Evolutionary conservation across 495 filamentous ascomycete species (phyloP).

Genomic region (Penicillium canescens): DNA sequence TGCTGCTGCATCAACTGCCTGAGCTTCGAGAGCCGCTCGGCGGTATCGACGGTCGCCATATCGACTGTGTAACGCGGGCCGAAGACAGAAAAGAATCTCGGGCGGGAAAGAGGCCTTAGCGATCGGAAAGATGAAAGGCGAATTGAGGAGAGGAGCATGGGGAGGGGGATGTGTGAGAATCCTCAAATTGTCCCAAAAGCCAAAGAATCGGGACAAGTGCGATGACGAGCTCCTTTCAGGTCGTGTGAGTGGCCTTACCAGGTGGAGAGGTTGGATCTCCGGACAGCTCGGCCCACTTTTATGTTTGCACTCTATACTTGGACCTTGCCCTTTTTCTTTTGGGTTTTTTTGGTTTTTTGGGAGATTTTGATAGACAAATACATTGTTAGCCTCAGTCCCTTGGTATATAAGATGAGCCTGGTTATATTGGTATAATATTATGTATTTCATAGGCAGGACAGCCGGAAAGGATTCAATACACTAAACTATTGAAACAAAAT

Average conservation of each 20-base stretch:
- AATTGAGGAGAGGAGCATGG: constrained; percentile 45
- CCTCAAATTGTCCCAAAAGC: background rate
- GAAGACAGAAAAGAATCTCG: constrained; percentile 40
- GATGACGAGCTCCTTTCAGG: constrained; percentile 18
- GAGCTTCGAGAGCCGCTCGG: constrained; percentile 70
- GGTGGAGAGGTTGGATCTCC: constrained; percentile 6
- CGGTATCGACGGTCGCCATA: constrained; percentile 86
- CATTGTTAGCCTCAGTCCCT: background rate
- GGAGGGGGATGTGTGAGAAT: constrained; percentile 13
- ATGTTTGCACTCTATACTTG: constrained; percentile 10
- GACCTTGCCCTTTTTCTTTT: too few species aligned
- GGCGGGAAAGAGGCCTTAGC: constrained; percentile 27
- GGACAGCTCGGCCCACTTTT: constrained; percentile 17
- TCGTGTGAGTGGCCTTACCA: constrained; percentile 16
- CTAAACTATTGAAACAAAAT: too few species aligned
- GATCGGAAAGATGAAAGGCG: constrained; percentile 38
- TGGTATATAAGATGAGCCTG: too few species aligned
- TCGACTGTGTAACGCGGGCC: constrained; percentile 47
- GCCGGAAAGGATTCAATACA: too few species aligned
- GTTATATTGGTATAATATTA: too few species aligned
- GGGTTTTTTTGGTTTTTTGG: too few species aligned
- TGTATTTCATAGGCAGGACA: too few species aligned
- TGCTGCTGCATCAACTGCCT: constrained; percentile 85
- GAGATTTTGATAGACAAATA: background rate
- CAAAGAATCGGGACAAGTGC: constrained; percentile 1